Percentiles rank a stretch among this genome's conserved stretches.
Evolutionary conservation across 768 basidiomycete genomes (phyloP).

Genomic region (Rhodotorula taiwanensis): DNA sequence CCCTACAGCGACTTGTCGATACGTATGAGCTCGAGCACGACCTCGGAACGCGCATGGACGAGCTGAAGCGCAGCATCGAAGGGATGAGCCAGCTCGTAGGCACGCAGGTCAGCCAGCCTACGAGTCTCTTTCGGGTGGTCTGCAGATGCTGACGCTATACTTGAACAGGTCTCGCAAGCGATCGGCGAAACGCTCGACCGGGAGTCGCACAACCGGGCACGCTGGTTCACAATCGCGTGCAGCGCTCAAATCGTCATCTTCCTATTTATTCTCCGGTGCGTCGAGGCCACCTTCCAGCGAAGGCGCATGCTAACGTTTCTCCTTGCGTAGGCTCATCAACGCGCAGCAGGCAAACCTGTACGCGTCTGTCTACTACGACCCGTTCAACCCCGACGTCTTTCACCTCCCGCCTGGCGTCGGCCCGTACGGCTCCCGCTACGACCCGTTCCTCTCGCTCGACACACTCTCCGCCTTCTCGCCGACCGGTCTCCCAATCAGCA

Average conservation of each 20-base stretch:
- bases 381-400: slow-evolving; percentile 9
- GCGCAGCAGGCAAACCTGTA: slow-evolving; percentile 1
- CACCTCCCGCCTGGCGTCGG: not conserved
- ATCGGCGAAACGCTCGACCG: not conserved
- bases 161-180: slow-evolving; percentile 12
- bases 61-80: slow-evolving; percentile 21
- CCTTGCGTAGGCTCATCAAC: slow-evolving; percentile 3
- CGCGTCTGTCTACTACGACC: slow-evolving; percentile 23
- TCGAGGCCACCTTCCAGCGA: not conserved
- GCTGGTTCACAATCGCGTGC: slow-evolving; percentile 18
- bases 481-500: not conserved
- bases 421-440: not conserved
- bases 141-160: not conserved
- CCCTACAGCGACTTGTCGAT: not conserved
- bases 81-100: slow-evolving; percentile 23
- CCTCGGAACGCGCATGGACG: slow-evolving; percentile 20
- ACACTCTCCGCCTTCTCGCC: not conserved
- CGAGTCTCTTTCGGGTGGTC: not conserved
- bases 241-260: slow-evolving; percentile 18
- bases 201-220: slow-evolving; percentile 1
- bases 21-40: slow-evolving; percentile 21
- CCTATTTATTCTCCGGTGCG: slow-evolving; percentile 20
- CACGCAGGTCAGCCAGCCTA: slow-evolving; percentile 10
- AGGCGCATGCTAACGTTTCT: not conserved
- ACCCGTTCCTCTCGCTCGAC: not conserved